These are phyloP conservation scores for Chlorella variabilis DNA, from an alignment of 163 green algal species.

Conservation along the genomic window DNA sequence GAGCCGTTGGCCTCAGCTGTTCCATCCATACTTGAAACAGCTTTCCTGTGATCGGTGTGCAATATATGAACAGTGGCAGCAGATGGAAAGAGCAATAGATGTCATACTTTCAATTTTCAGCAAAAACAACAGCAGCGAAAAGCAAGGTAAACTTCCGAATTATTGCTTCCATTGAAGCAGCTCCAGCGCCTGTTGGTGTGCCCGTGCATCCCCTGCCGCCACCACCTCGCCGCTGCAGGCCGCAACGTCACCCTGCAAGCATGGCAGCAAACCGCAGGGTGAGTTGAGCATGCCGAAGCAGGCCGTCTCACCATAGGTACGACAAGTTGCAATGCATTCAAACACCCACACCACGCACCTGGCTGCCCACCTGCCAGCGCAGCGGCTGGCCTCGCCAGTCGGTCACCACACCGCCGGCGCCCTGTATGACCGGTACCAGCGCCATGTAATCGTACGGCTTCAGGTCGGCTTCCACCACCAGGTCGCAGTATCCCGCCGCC, in stretches of 20 bases:
- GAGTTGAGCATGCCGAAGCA: too few species aligned
- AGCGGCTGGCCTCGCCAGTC: slow-evolving; percentile 79
- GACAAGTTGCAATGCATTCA: not conserved
- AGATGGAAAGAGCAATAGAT: too few species aligned
- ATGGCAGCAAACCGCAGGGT: not conserved
- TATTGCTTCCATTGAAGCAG: slow-evolving; percentile 70
- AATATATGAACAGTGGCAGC: too few species aligned
- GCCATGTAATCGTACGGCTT: slow-evolving; percentile 99
- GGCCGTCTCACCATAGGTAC: too few species aligned
- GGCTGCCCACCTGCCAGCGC: slow-evolving; percentile 11
- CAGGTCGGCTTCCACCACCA: slow-evolving; percentile 96
- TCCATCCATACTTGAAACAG: too few species aligned
- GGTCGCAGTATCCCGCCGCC: slow-evolving; percentile 83
- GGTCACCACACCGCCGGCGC: slow-evolving; percentile 92
- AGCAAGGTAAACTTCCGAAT: too few species aligned
- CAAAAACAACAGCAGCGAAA: too few species aligned
- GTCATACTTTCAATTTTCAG: too few species aligned
- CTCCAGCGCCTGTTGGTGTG: slow-evolving; percentile 69
- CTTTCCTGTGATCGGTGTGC: too few species aligned
- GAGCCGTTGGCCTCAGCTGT: too few species aligned
- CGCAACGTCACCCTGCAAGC: slow-evolving; percentile 16
- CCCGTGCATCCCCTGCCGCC: slow-evolving; percentile 59
- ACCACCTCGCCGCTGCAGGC: slow-evolving; percentile 58
- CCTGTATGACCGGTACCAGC: slow-evolving; percentile 94
- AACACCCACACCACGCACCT: not conserved